A percentile compares a stretch with the other conserved stretches of the same genome.
Evolutionary conservation across 768 basidiomycete genomes (phyloP).

Genomic region (Macrolepiota dolichaula): DNA sequence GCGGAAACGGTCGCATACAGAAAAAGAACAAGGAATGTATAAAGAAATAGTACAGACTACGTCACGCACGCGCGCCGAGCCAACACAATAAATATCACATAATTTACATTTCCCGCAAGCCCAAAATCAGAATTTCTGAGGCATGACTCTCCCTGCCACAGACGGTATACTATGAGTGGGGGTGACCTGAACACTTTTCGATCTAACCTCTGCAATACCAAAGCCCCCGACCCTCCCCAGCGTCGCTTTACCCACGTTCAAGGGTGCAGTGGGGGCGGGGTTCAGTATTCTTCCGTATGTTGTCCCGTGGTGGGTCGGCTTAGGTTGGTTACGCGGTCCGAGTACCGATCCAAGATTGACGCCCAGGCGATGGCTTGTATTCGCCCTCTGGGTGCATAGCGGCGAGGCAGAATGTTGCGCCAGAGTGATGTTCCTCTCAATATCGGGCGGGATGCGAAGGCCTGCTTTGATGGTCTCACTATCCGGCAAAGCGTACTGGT

Average conservation of each 20-base stretch:
- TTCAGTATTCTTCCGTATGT: not conserved
- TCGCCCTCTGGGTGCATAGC: not conserved
- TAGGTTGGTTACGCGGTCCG: not conserved
- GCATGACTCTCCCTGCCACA: not conserved
- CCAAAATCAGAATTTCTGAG: conserved; percentile 1
- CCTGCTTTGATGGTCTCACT: not conserved
- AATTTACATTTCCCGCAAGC: not conserved
- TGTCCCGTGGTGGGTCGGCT: not conserved
- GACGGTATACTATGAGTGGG: not conserved
- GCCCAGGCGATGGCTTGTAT: not conserved
- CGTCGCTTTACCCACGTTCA: not conserved
- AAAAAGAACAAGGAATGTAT: not conserved
- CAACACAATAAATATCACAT: not conserved
- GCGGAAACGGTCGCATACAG: no score
- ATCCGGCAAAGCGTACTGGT: not conserved
- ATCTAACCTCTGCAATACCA: not conserved
- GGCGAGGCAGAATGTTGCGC: not conserved
- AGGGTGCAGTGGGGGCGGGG: not conserved
- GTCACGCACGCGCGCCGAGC: not conserved
- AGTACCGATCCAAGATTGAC: not conserved
- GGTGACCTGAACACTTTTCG: not conserved
- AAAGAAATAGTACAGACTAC: not conserved
- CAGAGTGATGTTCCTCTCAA: not conserved
- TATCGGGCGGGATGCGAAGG: not conserved
- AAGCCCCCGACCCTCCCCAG: not conserved